A percentile compares a stretch with the other conserved stretches of the same genome.
phyloP scores from a whole-genome alignment of 805 yeast species.

The Limtongozyma cylindracea region DNA sequence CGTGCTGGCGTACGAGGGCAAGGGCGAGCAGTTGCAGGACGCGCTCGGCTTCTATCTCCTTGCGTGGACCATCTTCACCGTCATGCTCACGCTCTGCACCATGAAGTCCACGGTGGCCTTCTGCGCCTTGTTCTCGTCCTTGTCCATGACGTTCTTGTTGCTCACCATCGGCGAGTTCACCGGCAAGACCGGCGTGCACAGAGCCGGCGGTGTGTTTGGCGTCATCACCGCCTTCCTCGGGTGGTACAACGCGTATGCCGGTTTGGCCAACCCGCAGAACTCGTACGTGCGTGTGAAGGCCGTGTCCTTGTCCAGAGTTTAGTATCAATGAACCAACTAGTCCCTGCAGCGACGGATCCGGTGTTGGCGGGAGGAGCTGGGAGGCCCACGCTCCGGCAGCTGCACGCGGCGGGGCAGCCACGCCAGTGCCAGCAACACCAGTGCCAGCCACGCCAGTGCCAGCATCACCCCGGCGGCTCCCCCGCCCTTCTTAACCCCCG shows the following conservation, averaged over 20 bases:
- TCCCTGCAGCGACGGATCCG: no score
- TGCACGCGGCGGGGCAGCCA: no score
- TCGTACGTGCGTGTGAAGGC: constrained; percentile 24
- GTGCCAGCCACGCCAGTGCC: no score
- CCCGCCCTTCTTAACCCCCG: no score
- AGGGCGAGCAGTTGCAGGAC: constrained; percentile 9
- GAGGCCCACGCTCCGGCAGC: no score
- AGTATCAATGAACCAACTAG: no score
- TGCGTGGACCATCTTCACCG: constrained; percentile 42
- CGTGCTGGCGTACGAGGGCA: constrained; percentile 19
- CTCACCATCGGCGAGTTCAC: constrained; percentile 25
- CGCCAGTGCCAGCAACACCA: no score
- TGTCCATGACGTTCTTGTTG: constrained; percentile 27
- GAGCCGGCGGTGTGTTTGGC: constrained; percentile 42
- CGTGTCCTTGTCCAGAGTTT: constrained; percentile 23
- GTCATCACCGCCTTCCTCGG: constrained; percentile 27
- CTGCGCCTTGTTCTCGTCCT: constrained; percentile 24
- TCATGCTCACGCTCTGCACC: constrained; percentile 24
- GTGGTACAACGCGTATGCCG: constrained; percentile 40
- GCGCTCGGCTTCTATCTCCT: constrained; percentile 34
- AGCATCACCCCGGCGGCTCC: no score
- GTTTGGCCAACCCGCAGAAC: constrained; percentile 30
- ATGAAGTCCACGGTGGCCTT: constrained; percentile 41
- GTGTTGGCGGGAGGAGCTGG: no score
- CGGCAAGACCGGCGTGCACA: constrained; percentile 12